Conservation (phyloP, 73 alveolate species). For the Blepharisma japonicum region DNA sequence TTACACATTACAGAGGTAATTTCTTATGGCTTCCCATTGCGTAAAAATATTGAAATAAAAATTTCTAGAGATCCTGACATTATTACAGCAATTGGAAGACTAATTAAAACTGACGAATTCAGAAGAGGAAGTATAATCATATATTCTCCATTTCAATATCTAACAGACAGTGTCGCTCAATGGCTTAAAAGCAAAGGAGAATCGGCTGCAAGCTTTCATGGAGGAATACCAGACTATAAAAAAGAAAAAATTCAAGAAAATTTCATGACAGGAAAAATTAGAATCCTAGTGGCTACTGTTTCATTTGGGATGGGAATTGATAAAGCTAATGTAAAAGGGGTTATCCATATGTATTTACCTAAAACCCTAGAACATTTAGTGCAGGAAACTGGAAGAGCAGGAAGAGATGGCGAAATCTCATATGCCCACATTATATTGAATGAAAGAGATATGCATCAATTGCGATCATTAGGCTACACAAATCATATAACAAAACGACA, state of each 20-base stretch:
- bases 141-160: conserved; percentile 45
- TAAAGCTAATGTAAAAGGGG: conserved; percentile 96
- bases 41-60: conserved; percentile 61
- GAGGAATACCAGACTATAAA: conserved; percentile 68
- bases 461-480: conserved; percentile 34
- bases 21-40: conserved; percentile 30
- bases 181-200: conserved; percentile 31
- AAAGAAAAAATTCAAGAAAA: conserved; percentile 74
- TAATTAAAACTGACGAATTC: conserved; percentile 37
- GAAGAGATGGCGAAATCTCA: conserved; percentile 94
- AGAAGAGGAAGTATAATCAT: conserved; percentile 45
- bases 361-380: conserved; percentile 87
- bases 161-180: conserved; percentile 46
- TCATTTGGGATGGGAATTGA: conserved; percentile 99
- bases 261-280: conserved; percentile 92
- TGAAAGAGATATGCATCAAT: conserved; percentile 53
- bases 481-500: conserved; percentile 36
- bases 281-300: conserved; percentile 98
- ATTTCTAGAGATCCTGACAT: conserved; percentile 68
- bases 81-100: conserved; percentile 60
- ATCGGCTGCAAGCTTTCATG: conserved; percentile 77
- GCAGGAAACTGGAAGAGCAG: conserved; percentile 98
- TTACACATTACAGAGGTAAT: conserved; percentile 32
- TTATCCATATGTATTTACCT: conserved; percentile 95
- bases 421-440: conserved; percentile 76